Evolutionary conservation across 108 stramenopile genomes (phyloP), one percentile per base, ranked within the genome.

Genomic region (Phaeodactylum tricornutum): DNA sequence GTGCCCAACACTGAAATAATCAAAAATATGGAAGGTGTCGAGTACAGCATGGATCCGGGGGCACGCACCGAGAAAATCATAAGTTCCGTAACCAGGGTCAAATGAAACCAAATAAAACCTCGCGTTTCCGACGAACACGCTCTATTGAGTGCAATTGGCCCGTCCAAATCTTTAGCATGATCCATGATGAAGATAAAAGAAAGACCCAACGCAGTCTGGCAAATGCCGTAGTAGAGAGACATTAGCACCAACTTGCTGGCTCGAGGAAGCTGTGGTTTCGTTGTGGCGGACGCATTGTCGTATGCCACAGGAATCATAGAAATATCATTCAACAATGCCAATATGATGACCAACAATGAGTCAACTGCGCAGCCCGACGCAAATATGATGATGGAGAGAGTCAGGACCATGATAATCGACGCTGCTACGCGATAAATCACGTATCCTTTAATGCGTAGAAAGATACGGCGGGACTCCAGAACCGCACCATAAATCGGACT

Each of bases 241-340:
- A 56, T 40, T n/a, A 68, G 23, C 24, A 87, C 67, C 14, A 92
- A 53, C 22, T 66, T 64, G 7, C 45, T 39, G 4, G 79, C 63
- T 23, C 47, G 46, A 22, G 59, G 66, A 12, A 60, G 23, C 45
- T 67, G 48, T 29, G 63, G 61, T 1, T 25, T 31, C 17, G 29
- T 45, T 0, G 77, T 75, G 7, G 84, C 82, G n/a, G 50, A 31
- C 29, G 79, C 81, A 53, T 84, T 72, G 64, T 93, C 92, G 46
- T 90, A 81, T 4, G 83, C 84, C 23, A 94, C 88, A 21, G 86
- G 77, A 46, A 92, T 84, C 77, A 77, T 82, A 4, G 56, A 65
- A 20, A 87, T 73, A 53, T 95, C 90, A 71, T 95, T 95, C 19
- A 92, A 53, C 15, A 92, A 51, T 4, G 93, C 87, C 49, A 90